These are phyloP conservation scores for Pestalotiopsis sp. DNA, from an alignment of 2,329 filamentous ascomycete species.

Conservation along the genomic window DNA sequence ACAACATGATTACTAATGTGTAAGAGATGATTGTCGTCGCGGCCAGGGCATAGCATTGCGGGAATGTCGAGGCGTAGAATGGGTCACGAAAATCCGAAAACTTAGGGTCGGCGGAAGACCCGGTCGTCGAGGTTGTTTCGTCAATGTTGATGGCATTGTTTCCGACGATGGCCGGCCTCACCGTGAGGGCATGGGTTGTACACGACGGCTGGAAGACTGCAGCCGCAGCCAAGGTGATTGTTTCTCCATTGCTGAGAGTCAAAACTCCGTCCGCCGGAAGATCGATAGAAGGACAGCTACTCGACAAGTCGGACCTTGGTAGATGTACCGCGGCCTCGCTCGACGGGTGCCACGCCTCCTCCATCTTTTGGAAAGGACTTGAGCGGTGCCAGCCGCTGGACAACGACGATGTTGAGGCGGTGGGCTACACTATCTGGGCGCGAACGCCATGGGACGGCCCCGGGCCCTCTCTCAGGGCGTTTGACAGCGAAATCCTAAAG, in stretches of 20 bases:
- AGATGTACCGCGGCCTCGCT: slow-evolving; percentile 30
- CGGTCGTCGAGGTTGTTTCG: slow-evolving; percentile 32
- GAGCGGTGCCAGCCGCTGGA: slow-evolving; percentile 30
- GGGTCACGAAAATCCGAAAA: slow-evolving; percentile 76
- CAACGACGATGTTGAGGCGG: slow-evolving; percentile 24
- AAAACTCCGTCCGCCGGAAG: slow-evolving; percentile 49
- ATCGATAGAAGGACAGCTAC: slow-evolving; percentile 42
- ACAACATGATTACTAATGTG: slow-evolving; percentile 88
- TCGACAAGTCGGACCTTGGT: slow-evolving; percentile 23
- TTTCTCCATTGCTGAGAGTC: slow-evolving; percentile 53
- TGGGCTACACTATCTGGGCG: slow-evolving; percentile 28
- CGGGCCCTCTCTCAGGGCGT: slow-evolving; percentile 19
- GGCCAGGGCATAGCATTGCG: slow-evolving; percentile 90
- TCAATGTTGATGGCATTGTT: slow-evolving; percentile 42
- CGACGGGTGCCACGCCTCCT: slow-evolving; percentile 22
- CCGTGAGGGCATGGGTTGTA: slow-evolving; percentile 41
- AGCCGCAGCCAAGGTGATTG: slow-evolving; percentile 61
- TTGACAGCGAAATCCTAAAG: slow-evolving; percentile 5
- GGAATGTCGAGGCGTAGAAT: slow-evolving; percentile 92
- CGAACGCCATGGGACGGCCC: slow-evolving; percentile 35
- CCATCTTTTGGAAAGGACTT: slow-evolving; percentile 21
- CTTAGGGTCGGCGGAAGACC: slow-evolving; percentile 33
- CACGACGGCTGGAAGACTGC: slow-evolving; percentile 64
- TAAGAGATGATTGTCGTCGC: slow-evolving; percentile 90
- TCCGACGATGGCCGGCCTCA: slow-evolving; percentile 42